These are phyloP conservation scores for Malassezia globosa DNA, from an alignment of 1,284 basidiomycete species.

Conservation along the genomic window DNA sequence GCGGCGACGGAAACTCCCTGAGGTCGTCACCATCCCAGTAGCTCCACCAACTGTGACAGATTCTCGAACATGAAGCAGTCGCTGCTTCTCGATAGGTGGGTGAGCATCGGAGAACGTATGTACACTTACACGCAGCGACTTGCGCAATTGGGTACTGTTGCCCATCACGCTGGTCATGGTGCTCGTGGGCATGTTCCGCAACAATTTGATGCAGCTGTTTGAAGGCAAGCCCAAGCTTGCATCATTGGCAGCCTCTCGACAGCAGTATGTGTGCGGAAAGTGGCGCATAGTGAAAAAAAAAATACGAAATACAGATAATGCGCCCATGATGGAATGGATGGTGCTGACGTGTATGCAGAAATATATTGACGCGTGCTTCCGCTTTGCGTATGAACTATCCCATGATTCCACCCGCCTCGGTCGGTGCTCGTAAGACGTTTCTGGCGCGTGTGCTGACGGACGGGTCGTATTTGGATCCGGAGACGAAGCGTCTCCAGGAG, in stretches of 20 bases:
- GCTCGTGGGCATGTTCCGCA: conserved; percentile 80
- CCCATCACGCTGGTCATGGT: conserved; percentile 98
- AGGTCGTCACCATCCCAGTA: too few species aligned
- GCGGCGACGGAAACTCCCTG: too few species aligned
- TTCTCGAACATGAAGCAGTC: conserved; percentile 11
- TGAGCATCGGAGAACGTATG: too few species aligned
- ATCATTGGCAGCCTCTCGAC: conserved; percentile 65
- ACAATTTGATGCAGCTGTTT: conserved; percentile 80
- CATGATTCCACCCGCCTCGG: conserved; percentile 30
- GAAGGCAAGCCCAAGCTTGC: conserved; percentile 74
- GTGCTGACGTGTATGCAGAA: too few species aligned
- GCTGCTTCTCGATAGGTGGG: conserved; percentile 13
- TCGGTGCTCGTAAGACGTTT: conserved; percentile 27
- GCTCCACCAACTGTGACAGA: too few species aligned
- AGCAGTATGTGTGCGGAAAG: conserved; percentile 95
- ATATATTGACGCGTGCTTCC: conserved; percentile 29
- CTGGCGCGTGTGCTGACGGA: conserved; percentile 27
- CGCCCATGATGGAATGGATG: too few species aligned
- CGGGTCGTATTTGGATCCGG: conserved; percentile 35
- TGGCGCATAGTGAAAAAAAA: too few species aligned
- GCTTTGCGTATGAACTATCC: conserved; percentile 34
- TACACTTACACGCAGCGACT: conserved; percentile 19
- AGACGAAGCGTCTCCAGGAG: conserved; percentile 15
- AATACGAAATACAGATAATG: too few species aligned
- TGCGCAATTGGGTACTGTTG: conserved; percentile 62